Base-by-base conservation (phyloP, 495 filamentous ascomycete genomes). In the Penicillium goetzii region DNA sequence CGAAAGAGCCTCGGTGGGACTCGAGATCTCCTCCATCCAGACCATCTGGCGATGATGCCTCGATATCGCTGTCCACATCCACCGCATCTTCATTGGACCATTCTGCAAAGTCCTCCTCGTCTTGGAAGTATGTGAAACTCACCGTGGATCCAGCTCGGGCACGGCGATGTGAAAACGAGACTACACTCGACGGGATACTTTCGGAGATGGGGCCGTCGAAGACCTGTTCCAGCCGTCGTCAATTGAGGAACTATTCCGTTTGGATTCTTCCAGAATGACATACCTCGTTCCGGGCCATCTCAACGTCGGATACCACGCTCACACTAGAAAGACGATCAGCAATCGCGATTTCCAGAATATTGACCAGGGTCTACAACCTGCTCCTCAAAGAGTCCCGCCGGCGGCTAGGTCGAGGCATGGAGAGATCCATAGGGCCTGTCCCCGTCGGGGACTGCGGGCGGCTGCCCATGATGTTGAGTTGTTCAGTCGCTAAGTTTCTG, bases 231-330 rank as follows among this genome's bases (percentile, higher is more conserved):
- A 15, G 3, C 14, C 12, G 30, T 45, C 10, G 36, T 57, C 34
- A 55, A 38, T 66, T 51, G 19, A 25, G 61, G 23, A 43, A 21
- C 60, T 43, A 64, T 55, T n/a, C 15, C 2, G 2, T 32, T 36
- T 25, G 55, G 23, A 26, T 12, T 34, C 2, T 25, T 9, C 9
- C 23, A 9, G 30, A 23, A n/a, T 25, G 38, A 65, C 81, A 53
- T 66, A 93, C 92, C 84, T 97, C 94, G 72, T 97, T 90, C 50
- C 93, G 92, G 28, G 95, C 96, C 95, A 99, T 99, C 73, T 97
- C 95, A n/a, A 99, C 94, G 73, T 97, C 93, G 36, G 90, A 91
- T 41, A 96, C 86, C 67, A 97, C 87, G 75, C 91, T 96, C 43
- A 89, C 80, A 74, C 84, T 86, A 68, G 0, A 33, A 30, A n/a